Evolutionary conservation across 140 eudicot species (phyloP).

Genomic region (Flaveria floridana): DNA sequence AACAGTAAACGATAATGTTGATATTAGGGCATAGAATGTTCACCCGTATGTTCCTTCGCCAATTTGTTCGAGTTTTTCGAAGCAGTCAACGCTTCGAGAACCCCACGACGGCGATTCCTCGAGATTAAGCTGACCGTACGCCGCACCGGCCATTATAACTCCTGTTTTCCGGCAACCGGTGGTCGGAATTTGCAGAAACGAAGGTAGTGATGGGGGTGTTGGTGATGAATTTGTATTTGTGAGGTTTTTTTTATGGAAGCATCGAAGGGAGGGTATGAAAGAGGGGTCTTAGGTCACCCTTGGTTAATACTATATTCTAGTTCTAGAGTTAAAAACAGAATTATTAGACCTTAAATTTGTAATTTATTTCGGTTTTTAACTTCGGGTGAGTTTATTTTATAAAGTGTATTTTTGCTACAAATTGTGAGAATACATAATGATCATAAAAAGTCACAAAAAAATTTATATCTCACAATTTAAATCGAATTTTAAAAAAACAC

Average conservation of each 20-base stretch:
- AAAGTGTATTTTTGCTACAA: no score
- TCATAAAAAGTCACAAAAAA: no score
- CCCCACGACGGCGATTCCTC: constrained; percentile 76
- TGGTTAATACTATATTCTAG: no score
- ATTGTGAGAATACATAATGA: no score
- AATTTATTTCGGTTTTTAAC: no score
- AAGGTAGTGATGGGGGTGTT: constrained; percentile 2
- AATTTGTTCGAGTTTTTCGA: constrained; percentile 84
- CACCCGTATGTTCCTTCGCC: constrained; percentile 98
- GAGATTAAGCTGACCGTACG: constrained; percentile 63
- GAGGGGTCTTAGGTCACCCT: neutral
- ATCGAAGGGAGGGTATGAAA: neutral
- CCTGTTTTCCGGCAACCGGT: constrained; percentile 7
- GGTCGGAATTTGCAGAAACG: constrained; percentile 17
- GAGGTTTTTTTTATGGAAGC: neutral
- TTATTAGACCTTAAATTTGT: no score
- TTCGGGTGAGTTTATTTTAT: no score
- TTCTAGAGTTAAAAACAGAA: no score
- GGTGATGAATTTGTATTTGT: neutral
- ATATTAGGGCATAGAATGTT: constrained; percentile 30
- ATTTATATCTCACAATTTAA: no score
- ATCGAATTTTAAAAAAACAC: no score
- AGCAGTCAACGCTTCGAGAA: constrained; percentile 79
- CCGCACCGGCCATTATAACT: constrained; percentile 43
- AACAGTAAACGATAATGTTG: neutral